phyloP scores from a whole-genome alignment of 768 basidiomycete genomes.

The Termitomyces sp. region DNA sequence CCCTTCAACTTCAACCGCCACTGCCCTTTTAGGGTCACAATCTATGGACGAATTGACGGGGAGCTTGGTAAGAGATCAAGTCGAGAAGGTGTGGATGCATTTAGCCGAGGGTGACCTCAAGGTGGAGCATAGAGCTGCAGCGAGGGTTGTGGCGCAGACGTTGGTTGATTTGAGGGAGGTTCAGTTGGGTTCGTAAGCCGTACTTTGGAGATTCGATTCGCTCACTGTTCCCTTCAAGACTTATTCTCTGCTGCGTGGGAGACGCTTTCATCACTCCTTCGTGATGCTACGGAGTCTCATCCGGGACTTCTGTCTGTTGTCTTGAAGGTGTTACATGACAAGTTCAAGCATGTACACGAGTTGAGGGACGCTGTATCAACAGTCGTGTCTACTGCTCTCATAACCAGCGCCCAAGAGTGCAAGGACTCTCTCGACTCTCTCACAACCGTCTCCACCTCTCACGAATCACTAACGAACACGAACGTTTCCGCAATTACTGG shows the following conservation, averaged over 20 bases:
- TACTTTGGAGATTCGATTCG: background rate
- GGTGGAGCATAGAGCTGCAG: slow-evolving; percentile 38
- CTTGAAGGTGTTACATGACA: slow-evolving; percentile 38
- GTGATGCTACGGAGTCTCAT: slow-evolving; percentile 14
- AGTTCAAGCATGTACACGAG: slow-evolving; percentile 26
- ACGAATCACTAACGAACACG: background rate
- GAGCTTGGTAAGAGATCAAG: slow-evolving; percentile 38
- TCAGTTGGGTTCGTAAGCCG: slow-evolving; percentile 16
- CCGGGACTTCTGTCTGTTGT: slow-evolving; percentile 36
- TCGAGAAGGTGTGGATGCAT: slow-evolving; percentile 44
- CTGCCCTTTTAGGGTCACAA: background rate
- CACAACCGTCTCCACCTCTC: background rate
- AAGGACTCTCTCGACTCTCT: background rate
- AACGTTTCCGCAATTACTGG: background rate
- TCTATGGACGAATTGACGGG: slow-evolving; percentile 5
- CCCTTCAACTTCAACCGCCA: slow-evolving; percentile 4
- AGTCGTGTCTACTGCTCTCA: slow-evolving; percentile 29
- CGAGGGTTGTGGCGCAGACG: slow-evolving; percentile 37
- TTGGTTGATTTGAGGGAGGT: slow-evolving; percentile 28
- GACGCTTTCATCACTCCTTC: slow-evolving; percentile 27
- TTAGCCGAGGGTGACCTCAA: slow-evolving; percentile 37
- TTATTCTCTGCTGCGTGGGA: slow-evolving; percentile 49
- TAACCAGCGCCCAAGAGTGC: slow-evolving; percentile 25
- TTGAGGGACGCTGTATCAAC: slow-evolving; percentile 19
- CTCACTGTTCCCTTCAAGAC: slow-evolving; percentile 19